Conservation (phyloP, 306 rosid species). For the Dalbergia cultrata region DNA sequence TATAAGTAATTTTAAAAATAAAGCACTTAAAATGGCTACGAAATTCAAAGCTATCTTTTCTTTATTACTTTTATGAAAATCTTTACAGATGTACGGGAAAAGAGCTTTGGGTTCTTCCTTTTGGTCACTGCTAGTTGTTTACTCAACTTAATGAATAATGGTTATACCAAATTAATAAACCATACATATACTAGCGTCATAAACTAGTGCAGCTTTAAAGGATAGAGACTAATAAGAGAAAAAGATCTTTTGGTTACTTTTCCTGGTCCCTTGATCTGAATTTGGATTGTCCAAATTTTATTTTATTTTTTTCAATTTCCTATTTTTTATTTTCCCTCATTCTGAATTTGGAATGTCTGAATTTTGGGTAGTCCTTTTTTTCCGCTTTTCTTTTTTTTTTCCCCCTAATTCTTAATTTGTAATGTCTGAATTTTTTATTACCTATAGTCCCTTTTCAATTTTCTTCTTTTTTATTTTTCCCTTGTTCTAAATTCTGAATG, state of each 20-base stretch:
- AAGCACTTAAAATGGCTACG: conserved; percentile 8
- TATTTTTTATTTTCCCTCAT: too few relatives aligned
- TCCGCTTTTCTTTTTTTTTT: too few relatives aligned
- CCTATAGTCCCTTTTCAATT: too few relatives aligned
- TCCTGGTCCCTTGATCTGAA: too few relatives aligned
- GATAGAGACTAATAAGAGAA: conserved; percentile 10
- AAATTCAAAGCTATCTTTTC: conserved; percentile 20
- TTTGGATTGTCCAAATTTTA: too few relatives aligned
- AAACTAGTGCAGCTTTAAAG: conserved; percentile 9
- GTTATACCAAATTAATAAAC: not conserved
- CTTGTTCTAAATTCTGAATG: too few relatives aligned
- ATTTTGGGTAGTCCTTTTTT: too few relatives aligned
- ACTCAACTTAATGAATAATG: conserved; percentile 39
- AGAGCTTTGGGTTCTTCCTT: conserved; percentile 41
- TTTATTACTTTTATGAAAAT: conserved; percentile 31
- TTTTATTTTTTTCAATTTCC: too few relatives aligned
- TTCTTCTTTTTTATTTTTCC: too few relatives aligned
- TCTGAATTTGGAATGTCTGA: too few relatives aligned
- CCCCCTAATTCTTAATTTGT: too few relatives aligned
- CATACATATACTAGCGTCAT: not conserved
- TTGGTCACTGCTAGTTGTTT: conserved; percentile 36
- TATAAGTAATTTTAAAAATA: conserved; percentile 11
- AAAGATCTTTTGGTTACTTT: conserved; percentile 1
- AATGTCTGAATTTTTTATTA: too few relatives aligned
- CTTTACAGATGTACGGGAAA: conserved; percentile 13